These are phyloP conservation scores for Cytospora paraplurivora DNA, from an alignment of 2,329 filamentous ascomycete genomes.

Conservation along the genomic window DNA sequence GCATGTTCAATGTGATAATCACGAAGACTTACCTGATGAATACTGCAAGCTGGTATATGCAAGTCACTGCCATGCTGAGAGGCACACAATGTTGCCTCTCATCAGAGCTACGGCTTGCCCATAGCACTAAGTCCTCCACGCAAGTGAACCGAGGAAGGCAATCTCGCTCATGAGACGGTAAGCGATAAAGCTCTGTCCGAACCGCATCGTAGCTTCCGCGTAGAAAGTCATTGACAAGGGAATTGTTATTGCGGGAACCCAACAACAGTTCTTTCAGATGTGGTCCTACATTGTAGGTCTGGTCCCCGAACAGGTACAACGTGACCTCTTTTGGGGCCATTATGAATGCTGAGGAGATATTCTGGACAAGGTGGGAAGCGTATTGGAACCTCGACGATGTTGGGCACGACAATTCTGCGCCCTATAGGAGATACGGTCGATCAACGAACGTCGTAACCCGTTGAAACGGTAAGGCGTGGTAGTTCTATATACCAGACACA, in stretches of 20 bases:
- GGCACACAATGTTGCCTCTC: slow-evolving; percentile 28
- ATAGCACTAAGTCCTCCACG: slow-evolving; percentile 31
- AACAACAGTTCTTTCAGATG: slow-evolving; percentile 27
- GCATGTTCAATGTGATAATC: too few species aligned
- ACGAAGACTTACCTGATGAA: slow-evolving; percentile 14
- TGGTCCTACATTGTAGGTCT: slow-evolving; percentile 30
- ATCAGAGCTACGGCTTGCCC: slow-evolving; percentile 24
- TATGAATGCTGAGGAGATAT: background rate
- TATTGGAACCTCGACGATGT: background rate
- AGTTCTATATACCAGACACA: slow-evolving; percentile 4
- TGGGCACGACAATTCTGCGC: background rate
- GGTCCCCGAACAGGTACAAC: slow-evolving; percentile 32
- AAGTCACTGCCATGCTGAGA: slow-evolving; percentile 32
- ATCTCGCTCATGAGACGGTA: slow-evolving; percentile 27
- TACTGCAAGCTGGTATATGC: slow-evolving; percentile 12
- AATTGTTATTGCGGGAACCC: slow-evolving; percentile 21
- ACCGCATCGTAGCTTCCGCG: background rate
- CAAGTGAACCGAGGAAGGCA: slow-evolving; percentile 32
- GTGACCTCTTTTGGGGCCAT: slow-evolving; percentile 12
- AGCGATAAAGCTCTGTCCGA: slow-evolving; percentile 17
- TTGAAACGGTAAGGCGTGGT: background rate
- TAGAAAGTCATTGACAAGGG: slow-evolving; percentile 23
- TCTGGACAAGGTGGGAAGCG: background rate
- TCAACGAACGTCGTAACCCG: background rate
- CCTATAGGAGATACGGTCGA: background rate